These are phyloP conservation scores for Sordariomycetes sp. DNA, from an alignment of 2,329 filamentous ascomycete species.

Conservation along the genomic window DNA sequence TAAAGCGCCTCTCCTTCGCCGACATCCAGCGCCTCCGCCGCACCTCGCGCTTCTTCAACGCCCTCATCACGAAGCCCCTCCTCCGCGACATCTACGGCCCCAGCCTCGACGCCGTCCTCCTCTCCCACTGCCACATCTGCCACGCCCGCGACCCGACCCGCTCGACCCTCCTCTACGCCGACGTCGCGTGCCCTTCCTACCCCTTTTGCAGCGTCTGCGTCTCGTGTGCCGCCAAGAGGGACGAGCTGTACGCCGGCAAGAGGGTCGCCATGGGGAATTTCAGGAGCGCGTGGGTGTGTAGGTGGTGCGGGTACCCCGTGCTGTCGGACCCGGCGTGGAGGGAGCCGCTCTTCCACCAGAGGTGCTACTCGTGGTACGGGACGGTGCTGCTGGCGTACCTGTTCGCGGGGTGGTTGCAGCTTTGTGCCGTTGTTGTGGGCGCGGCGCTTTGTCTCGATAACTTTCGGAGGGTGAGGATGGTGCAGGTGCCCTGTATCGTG, in stretches of 20 bases:
- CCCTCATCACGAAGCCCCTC: slow-evolving; percentile 19
- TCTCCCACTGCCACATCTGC: slow-evolving; percentile 26
- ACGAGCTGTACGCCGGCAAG: slow-evolving; percentile 22
- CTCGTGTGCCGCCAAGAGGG: slow-evolving; percentile 19
- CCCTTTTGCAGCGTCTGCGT: slow-evolving; percentile 26
- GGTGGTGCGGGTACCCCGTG: slow-evolving; percentile 29
- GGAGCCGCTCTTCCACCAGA: slow-evolving; percentile 24
- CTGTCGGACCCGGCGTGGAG: slow-evolving; percentile 14
- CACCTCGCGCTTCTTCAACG: slow-evolving; percentile 22
- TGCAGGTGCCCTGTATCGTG: slow-evolving; percentile 21
- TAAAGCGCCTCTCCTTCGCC: slow-evolving; percentile 25
- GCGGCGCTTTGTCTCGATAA: slow-evolving; percentile 23
- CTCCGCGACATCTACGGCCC: slow-evolving; percentile 16
- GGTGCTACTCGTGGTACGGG: slow-evolving; percentile 24
- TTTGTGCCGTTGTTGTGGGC: slow-evolving; percentile 19
- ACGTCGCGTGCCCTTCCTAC: slow-evolving; percentile 15
- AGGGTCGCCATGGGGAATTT: slow-evolving; percentile 21
- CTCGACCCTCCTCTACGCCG: slow-evolving; percentile 18
- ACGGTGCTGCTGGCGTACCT: slow-evolving; percentile 22
- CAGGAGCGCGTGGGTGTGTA: slow-evolving; percentile 22
- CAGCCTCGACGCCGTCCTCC: slow-evolving; percentile 14
- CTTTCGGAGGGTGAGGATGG: slow-evolving; percentile 15
- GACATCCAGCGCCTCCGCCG: slow-evolving; percentile 27
- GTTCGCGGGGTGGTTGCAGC: slow-evolving; percentile 22
- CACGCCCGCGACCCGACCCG: slow-evolving; percentile 18